A percentile compares a stretch with the other conserved stretches of the same genome.
Evolutionary conservation across 2,329 filamentous ascomycete species (phyloP).

Genomic region (Cryphonectria naterciae): DNA sequence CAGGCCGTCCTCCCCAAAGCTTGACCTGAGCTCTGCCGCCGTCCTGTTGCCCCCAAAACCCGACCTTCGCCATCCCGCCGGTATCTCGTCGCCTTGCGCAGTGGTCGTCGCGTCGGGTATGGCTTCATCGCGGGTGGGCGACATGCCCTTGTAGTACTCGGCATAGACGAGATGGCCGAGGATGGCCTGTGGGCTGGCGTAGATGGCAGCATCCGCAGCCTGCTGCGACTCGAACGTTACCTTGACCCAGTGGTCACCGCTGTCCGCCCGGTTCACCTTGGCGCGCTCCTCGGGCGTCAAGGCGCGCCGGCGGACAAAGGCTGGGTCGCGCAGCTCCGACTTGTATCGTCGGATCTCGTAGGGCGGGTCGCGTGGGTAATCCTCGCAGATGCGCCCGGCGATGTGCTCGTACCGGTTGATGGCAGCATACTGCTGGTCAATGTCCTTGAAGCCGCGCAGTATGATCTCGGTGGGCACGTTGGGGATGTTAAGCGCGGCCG

Average conservation of each 20-base stretch:
- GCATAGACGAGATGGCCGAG: slow-evolving; percentile 73
- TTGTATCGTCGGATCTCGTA: slow-evolving; percentile 72
- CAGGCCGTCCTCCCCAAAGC: slow-evolving; percentile 43
- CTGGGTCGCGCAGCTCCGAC: slow-evolving; percentile 73
- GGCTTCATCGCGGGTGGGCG: slow-evolving; percentile 66
- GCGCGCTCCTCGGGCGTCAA: slow-evolving; percentile 74
- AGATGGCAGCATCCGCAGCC: slow-evolving; percentile 71
- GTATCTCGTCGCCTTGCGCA: slow-evolving; percentile 32
- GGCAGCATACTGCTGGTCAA: slow-evolving; percentile 77
- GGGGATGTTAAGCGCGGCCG: slow-evolving; percentile 37
- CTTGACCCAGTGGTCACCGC: slow-evolving; percentile 91
- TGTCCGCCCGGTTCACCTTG: slow-evolving; percentile 80
- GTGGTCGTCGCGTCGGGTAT: slow-evolving; percentile 57
- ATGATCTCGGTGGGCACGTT: slow-evolving; percentile 72
- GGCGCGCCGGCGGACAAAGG: slow-evolving; percentile 66
- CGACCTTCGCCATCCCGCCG: slow-evolving; percentile 33
- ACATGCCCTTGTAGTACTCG: slow-evolving; percentile 68
- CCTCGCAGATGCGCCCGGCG: slow-evolving; percentile 86
- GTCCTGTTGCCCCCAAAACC: slow-evolving; percentile 30
- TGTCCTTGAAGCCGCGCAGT: slow-evolving; percentile 75
- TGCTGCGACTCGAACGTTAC: slow-evolving; percentile 77
- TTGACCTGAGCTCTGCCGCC: slow-evolving; percentile 37
- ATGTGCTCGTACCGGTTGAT: slow-evolving; percentile 87
- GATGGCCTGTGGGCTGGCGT: slow-evolving; percentile 72
- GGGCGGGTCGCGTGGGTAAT: slow-evolving; percentile 87